These are phyloP conservation scores for Leptoxyphium fumago DNA, from an alignment of 2,329 filamentous ascomycete genomes.

Conservation along the genomic window DNA sequence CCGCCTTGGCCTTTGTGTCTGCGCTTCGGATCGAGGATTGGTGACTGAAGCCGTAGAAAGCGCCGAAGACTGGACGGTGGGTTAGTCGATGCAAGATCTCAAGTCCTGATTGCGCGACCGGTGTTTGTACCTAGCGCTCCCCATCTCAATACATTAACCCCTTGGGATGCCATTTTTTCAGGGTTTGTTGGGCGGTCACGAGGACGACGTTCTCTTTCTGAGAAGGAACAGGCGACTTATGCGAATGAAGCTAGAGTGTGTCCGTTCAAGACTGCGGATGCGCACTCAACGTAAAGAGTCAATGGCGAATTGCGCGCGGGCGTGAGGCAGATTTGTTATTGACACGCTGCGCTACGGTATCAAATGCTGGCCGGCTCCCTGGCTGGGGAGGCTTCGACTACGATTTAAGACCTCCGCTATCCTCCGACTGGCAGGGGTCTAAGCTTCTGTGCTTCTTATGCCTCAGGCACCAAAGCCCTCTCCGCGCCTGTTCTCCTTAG, in stretches of 20 bases:
- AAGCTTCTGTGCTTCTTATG: background rate
- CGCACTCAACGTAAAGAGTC: background rate
- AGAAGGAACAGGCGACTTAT: background rate
- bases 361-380: background rate
- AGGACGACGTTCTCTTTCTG: background rate
- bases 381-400: background rate
- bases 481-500: background rate
- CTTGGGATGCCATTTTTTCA: background rate
- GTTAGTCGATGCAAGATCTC: background rate
- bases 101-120: background rate
- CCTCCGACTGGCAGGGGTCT: background rate
- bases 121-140: background rate
- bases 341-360: background rate
- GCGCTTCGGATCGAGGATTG: constrained; percentile 64
- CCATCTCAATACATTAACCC: background rate
- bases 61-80: constrained; percentile 45
- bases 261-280: background rate
- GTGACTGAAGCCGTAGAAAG: constrained; percentile 93
- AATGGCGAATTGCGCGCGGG: background rate
- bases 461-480: background rate
- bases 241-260: too few species aligned
- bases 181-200: background rate
- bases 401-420: background rate
- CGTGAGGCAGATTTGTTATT: background rate
- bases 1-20: constrained; percentile 53